These are phyloP conservation scores for Xanthoconium purpureum DNA, from an alignment of 768 basidiomycete genomes.

Conservation along the genomic window DNA sequence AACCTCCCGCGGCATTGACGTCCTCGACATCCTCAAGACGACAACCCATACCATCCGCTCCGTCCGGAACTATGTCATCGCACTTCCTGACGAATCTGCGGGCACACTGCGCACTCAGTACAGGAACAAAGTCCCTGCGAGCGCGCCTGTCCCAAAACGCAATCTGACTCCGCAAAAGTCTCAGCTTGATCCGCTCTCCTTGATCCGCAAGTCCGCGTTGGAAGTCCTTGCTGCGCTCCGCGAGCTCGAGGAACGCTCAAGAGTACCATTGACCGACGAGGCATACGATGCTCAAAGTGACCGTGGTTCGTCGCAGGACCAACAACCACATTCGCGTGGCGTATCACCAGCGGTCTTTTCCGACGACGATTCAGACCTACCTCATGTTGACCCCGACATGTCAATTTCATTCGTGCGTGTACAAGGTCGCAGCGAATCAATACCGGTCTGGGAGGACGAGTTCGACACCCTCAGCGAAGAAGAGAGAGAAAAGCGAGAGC, in stretches of 20 bases:
- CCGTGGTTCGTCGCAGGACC: constrained; percentile 44
- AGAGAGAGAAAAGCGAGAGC: constrained; percentile 56
- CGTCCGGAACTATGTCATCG: constrained; percentile 79
- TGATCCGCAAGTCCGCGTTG: constrained; percentile 74
- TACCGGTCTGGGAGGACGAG: constrained; percentile 84
- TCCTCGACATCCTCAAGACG: constrained; percentile 69
- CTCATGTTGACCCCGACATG: constrained; percentile 50
- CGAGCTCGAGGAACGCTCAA: constrained; percentile 72
- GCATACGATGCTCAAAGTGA: constrained; percentile 83
- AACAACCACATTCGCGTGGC: constrained; percentile 38
- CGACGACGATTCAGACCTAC: constrained; percentile 33
- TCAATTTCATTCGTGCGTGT: constrained; percentile 71
- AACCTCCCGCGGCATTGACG: constrained; percentile 41
- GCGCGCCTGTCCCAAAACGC: constrained; percentile 34
- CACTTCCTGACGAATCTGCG: constrained; percentile 72
- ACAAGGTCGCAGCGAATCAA: constrained; percentile 56
- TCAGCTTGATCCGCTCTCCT: constrained; percentile 56
- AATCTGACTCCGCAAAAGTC: constrained; percentile 32
- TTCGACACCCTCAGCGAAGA: constrained; percentile 49
- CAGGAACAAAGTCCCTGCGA: constrained; percentile 46
- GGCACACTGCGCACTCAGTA: constrained; percentile 56
- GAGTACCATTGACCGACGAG: constrained; percentile 75
- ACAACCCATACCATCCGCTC: constrained; percentile 81
- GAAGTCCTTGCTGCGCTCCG: constrained; percentile 81
- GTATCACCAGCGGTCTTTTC: constrained; percentile 44